Evolutionary conservation across 2,329 filamentous ascomycete genomes (phyloP), one percentile per base, ranked within the genome.

Genomic region (Fusarium transvaalense): DNA sequence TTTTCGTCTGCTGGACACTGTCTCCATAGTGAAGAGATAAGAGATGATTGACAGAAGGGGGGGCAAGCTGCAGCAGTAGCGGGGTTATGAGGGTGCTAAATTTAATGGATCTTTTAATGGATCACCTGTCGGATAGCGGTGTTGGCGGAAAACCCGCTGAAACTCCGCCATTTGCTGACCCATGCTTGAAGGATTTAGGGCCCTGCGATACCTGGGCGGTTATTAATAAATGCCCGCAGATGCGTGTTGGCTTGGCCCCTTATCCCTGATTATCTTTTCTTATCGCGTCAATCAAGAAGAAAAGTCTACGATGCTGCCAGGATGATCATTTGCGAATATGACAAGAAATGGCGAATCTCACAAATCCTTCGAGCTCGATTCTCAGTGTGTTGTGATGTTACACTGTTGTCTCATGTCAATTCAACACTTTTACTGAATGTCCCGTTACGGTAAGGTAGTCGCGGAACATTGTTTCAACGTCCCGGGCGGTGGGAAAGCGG

Each of bases 1-100:
- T 68, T 71, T 73, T 21, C 71, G 43, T 50, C 71, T 70, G 19
- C 66, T 64, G 25, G 66, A 55, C 7, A 39, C 39, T 3, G 43
- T 25, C 4, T 71, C 55, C 67, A 69, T 72, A 1, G 27, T 17
- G 29, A 38, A n/a, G 13, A 35, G 41, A 48, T 48, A 55, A 54
- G 15, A 31, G 35, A 43, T 37, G 42, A 58, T 31, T 23, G 29
- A 29, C 10, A 19, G 39, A 25, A 17, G 12, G 45, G 45, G 12
- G 45, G 45, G 45, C 43, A 29, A 19, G 23, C 25, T 29, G 47
- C 47, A 51, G 47, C 47, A 51, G 47, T 48, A 48, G 52, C 14
- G 52, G 41, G 51, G 41, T 51, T 23, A 4, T n/a, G n/a, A n/a
- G 17, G 21, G 14, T 42, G 21, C 39, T 48, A 35, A 48, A 34